Base-by-base conservation (phyloP, 2,329 filamentous ascomycete genomes). In the Fonsecaea nubica region DNA sequence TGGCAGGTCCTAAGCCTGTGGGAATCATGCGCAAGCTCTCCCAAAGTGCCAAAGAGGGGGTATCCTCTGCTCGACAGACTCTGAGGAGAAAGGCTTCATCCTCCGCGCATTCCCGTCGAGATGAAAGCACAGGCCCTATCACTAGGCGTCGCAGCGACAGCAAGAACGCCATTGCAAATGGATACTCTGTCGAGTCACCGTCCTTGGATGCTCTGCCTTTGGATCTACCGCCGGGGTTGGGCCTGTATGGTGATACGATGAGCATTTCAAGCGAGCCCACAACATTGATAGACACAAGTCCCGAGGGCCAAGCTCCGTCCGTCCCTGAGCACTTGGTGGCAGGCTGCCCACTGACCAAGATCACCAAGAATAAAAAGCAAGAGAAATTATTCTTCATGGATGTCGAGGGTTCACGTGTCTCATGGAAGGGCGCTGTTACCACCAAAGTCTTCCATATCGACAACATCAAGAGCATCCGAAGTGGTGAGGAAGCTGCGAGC, bases 361-460 rank as follows among this genome's bases (percentile, higher is more conserved):
- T 97, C 33, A 94, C 93, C 54, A 94, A 92, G 80, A 95, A 94
- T 75, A 89, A 87, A 77, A 89, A 85, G 72, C 88, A 89, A 69
- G 82, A 85, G 62, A 92, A 95, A 76, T 86, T 85, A 32, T 88
- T 97, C 73, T 87, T 90, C 60, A 87, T 98, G 30, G 92, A 98
- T 74, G 85, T 90, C 30, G 90, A 94, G 74, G 87, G 90, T 1
- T 93, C 91, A 67, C 95, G 93, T 77, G 91, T 99, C 30, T 90
- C 86, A 32, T 98, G 94, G 94, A 91, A 96, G 77, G 86, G 88
- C 55, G 87, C 85, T 8, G 89, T 92, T 40, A 89, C 91, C 0
- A 87, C 88, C 30, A 98, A 97, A 77, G 89, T 88, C 61, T 90
- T 99, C 70, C 96, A 96, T 77, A 92, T 99, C 69, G 95, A 99